These are phyloP conservation scores for Cryptomeria japonica DNA, from an alignment of 75 land plant genomes.

Conservation along the genomic window DNA sequence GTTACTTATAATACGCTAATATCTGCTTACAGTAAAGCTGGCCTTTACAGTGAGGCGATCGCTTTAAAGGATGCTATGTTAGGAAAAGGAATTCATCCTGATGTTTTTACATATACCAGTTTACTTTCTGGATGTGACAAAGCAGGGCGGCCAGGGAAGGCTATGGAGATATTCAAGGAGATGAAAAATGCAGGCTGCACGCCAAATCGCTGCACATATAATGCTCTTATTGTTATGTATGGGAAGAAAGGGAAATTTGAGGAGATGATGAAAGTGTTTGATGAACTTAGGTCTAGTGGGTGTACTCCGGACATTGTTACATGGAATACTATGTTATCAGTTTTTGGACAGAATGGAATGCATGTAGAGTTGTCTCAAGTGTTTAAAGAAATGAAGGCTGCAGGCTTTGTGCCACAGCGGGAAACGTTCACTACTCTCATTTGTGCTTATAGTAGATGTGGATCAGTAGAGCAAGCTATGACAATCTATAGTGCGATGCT, in stretches of 20 bases:
- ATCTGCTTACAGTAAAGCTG: constrained; percentile 84
- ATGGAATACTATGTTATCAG: constrained; percentile 86
- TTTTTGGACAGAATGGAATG: constrained; percentile 90
- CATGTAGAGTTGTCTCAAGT: constrained; percentile 72
- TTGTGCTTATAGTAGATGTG: constrained; percentile 91
- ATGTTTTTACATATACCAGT: constrained; percentile 84
- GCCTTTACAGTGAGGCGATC: constrained; percentile 71
- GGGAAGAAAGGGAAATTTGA: constrained; percentile 67
- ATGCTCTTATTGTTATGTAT: constrained; percentile 86
- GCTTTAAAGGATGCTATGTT: constrained; percentile 64
- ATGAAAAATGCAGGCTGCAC: constrained; percentile 68
- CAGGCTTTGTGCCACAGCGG: constrained; percentile 84
- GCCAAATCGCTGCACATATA: constrained; percentile 85
- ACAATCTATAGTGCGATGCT: constrained; percentile 79
- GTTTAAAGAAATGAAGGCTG: constrained; percentile 91
- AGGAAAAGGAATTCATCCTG: constrained; percentile 69
- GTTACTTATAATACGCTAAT: constrained; percentile 89
- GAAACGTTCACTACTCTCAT: constrained; percentile 94
- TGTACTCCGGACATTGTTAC: constrained; percentile 82
- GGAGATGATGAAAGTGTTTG: constrained; percentile 89
- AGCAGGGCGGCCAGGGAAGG: constrained; percentile 64
- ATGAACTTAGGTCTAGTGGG: constrained; percentile 59
- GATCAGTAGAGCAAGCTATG: constrained; percentile 84
- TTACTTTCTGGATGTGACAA: constrained; percentile 76
- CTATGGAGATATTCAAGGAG: constrained; percentile 62